phyloP scores from a whole-genome alignment of 1,284 basidiomycete genomes.

The Chalciporus sp. region DNA sequence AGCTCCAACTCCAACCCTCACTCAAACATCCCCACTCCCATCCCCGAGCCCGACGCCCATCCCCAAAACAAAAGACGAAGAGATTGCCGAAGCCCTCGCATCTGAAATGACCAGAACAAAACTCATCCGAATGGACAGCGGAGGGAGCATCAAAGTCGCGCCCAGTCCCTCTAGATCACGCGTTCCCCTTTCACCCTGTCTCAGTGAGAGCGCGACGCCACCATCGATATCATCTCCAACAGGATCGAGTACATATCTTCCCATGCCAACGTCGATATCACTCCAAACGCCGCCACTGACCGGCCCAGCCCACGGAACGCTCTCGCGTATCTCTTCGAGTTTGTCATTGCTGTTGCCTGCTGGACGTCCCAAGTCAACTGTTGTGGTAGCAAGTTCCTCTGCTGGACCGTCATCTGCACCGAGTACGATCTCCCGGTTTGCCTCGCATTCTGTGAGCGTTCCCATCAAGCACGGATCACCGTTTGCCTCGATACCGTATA shows the following conservation, averaged over 20 bases:
- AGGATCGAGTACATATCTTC: conserved; percentile 11
- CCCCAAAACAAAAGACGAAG: conserved; percentile 18
- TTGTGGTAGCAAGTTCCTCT: background rate
- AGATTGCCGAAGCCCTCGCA: conserved; percentile 22
- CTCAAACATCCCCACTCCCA: background rate
- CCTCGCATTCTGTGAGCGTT: background rate
- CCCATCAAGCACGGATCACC: conserved; percentile 52
- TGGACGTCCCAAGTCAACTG: conserved; percentile 11
- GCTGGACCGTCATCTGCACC: conserved; percentile 4
- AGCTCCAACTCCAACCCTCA: background rate
- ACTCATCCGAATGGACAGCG: conserved; percentile 4
- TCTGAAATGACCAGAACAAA: conserved; percentile 19
- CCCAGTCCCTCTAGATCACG: conserved; percentile 16
- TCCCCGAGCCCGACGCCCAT: background rate
- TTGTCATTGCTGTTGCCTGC: conserved; percentile 31
- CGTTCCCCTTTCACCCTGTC: conserved; percentile 24
- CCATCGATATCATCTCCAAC: conserved; percentile 20
- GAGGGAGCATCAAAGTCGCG: conserved; percentile 21
- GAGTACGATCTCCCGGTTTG: background rate
- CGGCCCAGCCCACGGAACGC: conserved; percentile 22
- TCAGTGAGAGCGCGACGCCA: conserved; percentile 26
- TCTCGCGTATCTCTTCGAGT: conserved; percentile 34
- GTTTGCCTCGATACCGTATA: conserved; percentile 58
- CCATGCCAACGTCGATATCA: conserved; percentile 11
- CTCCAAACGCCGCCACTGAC: background rate